Conservation (phyloP, 805 yeast species). For the Pichia scutulata region DNA sequence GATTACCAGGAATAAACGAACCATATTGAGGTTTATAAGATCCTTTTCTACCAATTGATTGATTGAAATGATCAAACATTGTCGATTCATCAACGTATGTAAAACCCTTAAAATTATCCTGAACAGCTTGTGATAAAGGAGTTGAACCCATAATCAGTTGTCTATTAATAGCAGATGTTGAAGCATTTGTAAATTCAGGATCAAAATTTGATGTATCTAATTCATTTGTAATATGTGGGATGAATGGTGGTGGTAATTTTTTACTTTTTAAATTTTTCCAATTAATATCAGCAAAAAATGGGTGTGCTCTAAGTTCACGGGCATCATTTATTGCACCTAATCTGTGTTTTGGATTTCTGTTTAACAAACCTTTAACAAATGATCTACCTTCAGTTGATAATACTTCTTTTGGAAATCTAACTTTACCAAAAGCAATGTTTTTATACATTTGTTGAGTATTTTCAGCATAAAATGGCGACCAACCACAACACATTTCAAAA, state of each 20-base stretch:
- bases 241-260: slow-evolving; percentile 92
- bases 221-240: slow-evolving; percentile 86
- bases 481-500: slow-evolving; percentile 99
- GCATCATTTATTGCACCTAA: slow-evolving; percentile 90
- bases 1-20: slow-evolving; percentile 72
- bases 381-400: slow-evolving; percentile 88
- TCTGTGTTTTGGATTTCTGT: slow-evolving; percentile 93
- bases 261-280: slow-evolving; percentile 76
- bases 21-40: slow-evolving; percentile 41
- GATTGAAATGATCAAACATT: slow-evolving; percentile 71
- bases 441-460: slow-evolving; percentile 98
- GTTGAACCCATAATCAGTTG: slow-evolving; percentile 61
- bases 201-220: slow-evolving; percentile 95
- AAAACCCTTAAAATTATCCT: slow-evolving; percentile 94
- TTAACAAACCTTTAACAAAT: slow-evolving; percentile 89
- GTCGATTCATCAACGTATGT: slow-evolving; percentile 93
- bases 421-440: slow-evolving; percentile 97
- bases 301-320: slow-evolving; percentile 83
- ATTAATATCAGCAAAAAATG: slow-evolving; percentile 85
- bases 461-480: slow-evolving; percentile 98
- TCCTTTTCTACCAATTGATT: slow-evolving; percentile 30
- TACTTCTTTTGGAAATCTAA: slow-evolving; percentile 93
- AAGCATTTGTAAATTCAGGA: slow-evolving; percentile 92
- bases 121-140: slow-evolving; percentile 90
- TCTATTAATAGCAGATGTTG: slow-evolving; percentile 72